A percentile compares a stretch with the other conserved stretches of the same genome.
Evolutionary conservation across 2,329 filamentous ascomycete genomes (phyloP).

Genomic region (Ceratocystis variospora): DNA sequence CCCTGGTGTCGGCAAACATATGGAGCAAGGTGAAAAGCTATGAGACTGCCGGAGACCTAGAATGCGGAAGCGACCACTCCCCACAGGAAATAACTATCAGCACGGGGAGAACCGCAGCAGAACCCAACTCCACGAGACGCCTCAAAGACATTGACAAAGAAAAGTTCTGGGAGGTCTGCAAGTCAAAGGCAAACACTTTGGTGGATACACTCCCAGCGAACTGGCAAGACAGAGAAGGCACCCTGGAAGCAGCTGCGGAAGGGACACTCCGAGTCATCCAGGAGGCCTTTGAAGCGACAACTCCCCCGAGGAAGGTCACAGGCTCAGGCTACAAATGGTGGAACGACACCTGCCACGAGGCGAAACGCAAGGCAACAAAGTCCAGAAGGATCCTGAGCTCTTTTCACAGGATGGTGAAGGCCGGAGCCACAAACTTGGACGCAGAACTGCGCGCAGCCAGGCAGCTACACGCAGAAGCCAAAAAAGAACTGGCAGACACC

Average conservation of each 20-base stretch:
- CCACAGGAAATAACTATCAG: neutral
- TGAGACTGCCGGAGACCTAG: neutral
- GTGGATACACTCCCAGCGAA: neutral
- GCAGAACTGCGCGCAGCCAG: no score
- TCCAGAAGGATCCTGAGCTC: no score
- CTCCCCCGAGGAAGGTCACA: no score
- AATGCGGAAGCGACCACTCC: constrained; percentile 12
- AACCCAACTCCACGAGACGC: neutral
- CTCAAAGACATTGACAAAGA: neutral
- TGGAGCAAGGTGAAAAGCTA: neutral
- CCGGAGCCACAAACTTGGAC: no score
- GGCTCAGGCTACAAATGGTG: no score
- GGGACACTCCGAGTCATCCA: no score
- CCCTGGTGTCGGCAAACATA: neutral
- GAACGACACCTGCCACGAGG: no score
- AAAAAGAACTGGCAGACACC: neutral
- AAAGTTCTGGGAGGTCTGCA: neutral
- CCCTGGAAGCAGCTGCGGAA: no score
- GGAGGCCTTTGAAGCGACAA: no score
- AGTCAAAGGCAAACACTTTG: neutral
- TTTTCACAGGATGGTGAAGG: no score
- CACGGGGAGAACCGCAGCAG: neutral
- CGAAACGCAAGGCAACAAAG: no score
- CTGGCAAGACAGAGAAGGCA: no score
- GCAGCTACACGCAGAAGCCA: neutral